These are phyloP conservation scores for Calocybe gambosa DNA, from an alignment of 1,284 basidiomycete genomes.

Conservation along the genomic window DNA sequence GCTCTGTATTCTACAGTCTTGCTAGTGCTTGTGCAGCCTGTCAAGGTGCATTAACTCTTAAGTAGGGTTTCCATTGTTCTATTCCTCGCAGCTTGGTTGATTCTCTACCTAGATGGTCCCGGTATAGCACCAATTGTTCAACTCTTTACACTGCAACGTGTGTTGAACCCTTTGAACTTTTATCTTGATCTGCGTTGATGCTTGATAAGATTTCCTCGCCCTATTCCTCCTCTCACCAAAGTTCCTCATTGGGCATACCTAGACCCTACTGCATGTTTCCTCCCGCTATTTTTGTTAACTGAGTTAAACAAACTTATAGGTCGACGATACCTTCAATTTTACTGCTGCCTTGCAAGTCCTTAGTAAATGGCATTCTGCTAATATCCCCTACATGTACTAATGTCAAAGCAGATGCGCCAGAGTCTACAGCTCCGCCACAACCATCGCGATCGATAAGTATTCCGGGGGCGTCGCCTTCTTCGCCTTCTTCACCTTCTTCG, in stretches of 20 bases:
- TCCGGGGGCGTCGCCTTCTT: not conserved
- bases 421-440: slow-evolving; percentile 22
- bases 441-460: slow-evolving; percentile 8
- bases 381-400: not conserved
- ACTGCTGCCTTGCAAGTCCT: slow-evolving; percentile 19
- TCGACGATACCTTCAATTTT: slow-evolving; percentile 24
- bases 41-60: slow-evolving; percentile 24
- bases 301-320: not conserved
- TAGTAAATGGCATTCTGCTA: not conserved
- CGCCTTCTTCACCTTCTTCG: slow-evolving; percentile 10
- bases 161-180: not conserved
- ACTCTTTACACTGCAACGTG: slow-evolving; percentile 24
- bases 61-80: slow-evolving; percentile 2
- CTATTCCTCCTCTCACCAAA: slow-evolving; percentile 27
- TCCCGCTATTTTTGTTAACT: not conserved
- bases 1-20: slow-evolving; percentile 34
- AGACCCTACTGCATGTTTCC: slow-evolving; percentile 24
- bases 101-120: slow-evolving; percentile 26
- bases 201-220: slow-evolving; percentile 20
- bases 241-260: slow-evolving; percentile 36
- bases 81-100: not conserved
- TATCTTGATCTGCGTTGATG: not conserved
- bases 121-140: slow-evolving; percentile 29
- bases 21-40: slow-evolving; percentile 32
- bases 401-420: slow-evolving; percentile 20